Evolutionary conservation across 768 basidiomycete genomes (phyloP), one percentile per base, ranked within the genome.

Genomic region (Vararia minispora): DNA sequence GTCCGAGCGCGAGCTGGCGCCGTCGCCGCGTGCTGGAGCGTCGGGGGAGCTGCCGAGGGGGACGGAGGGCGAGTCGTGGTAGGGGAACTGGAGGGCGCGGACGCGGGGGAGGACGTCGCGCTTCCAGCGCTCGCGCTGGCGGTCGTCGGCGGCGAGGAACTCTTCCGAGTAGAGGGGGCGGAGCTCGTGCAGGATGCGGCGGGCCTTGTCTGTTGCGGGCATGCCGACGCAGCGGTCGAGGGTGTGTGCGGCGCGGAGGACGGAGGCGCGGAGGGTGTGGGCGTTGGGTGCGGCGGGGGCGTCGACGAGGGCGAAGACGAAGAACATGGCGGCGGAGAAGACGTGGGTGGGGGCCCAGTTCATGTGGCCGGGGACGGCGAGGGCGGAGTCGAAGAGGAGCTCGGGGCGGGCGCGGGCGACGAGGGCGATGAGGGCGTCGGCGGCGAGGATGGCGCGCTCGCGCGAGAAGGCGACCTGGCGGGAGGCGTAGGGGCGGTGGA

Each of bases 261-360:
- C 78, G 46, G 75, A 79, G 14, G 66, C 66, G 18, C 80, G 76
- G 60, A 82, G 78, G 18, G 81, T 61, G 10, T 70, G 69, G 26
- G 76, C 81, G 26, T 79, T 78, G 28, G 79, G 76, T 44, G 82
- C 81, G 39, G 79, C 79, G 34, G 82, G 76, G 50, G 80, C 76
- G 26, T 75, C 68, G 48, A 85, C 79, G 29, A 84, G 67, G 50
- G 84, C 82, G 59, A 84, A 84, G 12, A 79, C 79, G 65, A 83
- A 84, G 58, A 84, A 85, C 78, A 85, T 83, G 30, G 79, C 79
- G 17, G 82, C 79, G 28, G 76, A 76, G 61, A 85, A 85, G 45
- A 74, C 72, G 52, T 85, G 80, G 55, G 77, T 74, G 0, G 79
- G 78, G 3, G 74, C 76, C 81, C 81, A 82, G 48, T 71, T 74